Evolutionary conservation across 805 yeast genomes (phyloP).

Genomic region (Zygosaccharomyces kombuchaensis): DNA sequence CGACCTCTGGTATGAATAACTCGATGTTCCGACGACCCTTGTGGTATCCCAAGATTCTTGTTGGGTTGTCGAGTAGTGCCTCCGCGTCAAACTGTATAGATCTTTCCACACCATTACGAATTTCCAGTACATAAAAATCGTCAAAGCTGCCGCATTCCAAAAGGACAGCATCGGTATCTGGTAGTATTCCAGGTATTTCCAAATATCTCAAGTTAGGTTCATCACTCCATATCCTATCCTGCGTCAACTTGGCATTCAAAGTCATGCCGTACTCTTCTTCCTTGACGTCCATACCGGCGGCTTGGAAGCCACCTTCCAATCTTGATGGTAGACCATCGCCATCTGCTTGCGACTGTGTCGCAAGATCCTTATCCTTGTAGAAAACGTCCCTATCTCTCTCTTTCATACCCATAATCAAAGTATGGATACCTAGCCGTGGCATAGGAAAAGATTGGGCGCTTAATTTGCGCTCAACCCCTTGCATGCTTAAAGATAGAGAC

Average conservation of each 20-base stretch:
- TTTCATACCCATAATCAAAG: conserved; percentile 57
- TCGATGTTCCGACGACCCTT: conserved; percentile 39
- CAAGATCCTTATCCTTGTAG: conserved; percentile 12
- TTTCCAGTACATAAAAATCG: conserved; percentile 30
- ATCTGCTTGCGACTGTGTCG: conserved; percentile 9
- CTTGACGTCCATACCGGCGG: conserved; percentile 33
- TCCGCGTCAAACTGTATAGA: conserved; percentile 35
- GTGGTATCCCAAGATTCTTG: conserved; percentile 37
- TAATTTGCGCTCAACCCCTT: conserved; percentile 28
- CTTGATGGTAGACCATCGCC: conserved; percentile 17
- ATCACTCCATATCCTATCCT: conserved; percentile 30
- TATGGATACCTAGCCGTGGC: conserved; percentile 62
- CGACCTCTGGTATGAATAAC: conserved; percentile 39
- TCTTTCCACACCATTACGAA: conserved; percentile 36
- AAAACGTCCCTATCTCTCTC: conserved; percentile 35
- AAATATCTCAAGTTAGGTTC: conserved; percentile 30
- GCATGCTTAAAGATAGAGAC: conserved; percentile 4
- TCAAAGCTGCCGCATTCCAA: conserved; percentile 33
- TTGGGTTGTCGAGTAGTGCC: conserved; percentile 37
- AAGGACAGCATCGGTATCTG: conserved; percentile 31
- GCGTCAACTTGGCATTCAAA: conserved; percentile 25
- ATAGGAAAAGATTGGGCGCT: conserved; percentile 46
- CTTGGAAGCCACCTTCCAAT: conserved; percentile 11
- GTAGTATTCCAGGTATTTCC: conserved; percentile 25
- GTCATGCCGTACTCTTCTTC: conserved; percentile 34